Evolutionary conservation across 352 stramenopile species (phyloP).

Genomic region (Pythium rhizo-oryzae): DNA sequence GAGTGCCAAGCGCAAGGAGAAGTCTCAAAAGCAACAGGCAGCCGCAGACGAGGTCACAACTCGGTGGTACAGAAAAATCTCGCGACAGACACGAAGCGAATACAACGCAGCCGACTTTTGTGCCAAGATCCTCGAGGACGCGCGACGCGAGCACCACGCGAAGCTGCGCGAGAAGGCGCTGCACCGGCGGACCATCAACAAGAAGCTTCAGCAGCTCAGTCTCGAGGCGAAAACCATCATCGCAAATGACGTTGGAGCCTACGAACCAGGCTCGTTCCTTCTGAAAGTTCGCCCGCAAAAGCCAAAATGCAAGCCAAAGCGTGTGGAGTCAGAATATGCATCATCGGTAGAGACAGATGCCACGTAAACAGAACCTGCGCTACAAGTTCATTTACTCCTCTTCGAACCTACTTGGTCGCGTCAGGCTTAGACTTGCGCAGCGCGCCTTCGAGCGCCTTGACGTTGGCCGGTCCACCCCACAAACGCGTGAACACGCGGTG

Average conservation of each 20-base stretch:
- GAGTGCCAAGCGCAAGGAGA: constrained; percentile 7
- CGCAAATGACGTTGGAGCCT: constrained; percentile 27
- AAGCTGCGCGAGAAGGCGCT: constrained; percentile 9
- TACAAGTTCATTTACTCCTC: not conserved
- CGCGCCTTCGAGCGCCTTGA: constrained; percentile 57
- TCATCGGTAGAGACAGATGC: not conserved
- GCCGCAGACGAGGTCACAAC: not conserved
- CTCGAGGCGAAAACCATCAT: constrained; percentile 37
- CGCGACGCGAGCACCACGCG: not conserved
- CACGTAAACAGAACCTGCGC: not conserved
- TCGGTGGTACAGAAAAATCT: constrained; percentile 30
- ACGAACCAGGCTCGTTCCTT: constrained; percentile 51
- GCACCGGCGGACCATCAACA: constrained; percentile 12
- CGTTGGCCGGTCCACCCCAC: constrained; percentile 74
- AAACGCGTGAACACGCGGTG: constrained; percentile 67
- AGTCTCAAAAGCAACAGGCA: constrained; percentile 6
- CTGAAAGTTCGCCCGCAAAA: constrained; percentile 23
- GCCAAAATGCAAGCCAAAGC: not conserved
- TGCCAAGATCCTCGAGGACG: constrained; percentile 22
- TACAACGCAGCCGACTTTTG: constrained; percentile 12
- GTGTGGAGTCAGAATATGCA: not conserved
- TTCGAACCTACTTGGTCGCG: not conserved
- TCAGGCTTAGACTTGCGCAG: constrained; percentile 40
- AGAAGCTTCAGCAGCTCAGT: constrained; percentile 32
- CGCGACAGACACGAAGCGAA: constrained; percentile 6